Conservation (phyloP, 192 early-diverging fungal species). For the Mortierella hygrophila region DNA sequence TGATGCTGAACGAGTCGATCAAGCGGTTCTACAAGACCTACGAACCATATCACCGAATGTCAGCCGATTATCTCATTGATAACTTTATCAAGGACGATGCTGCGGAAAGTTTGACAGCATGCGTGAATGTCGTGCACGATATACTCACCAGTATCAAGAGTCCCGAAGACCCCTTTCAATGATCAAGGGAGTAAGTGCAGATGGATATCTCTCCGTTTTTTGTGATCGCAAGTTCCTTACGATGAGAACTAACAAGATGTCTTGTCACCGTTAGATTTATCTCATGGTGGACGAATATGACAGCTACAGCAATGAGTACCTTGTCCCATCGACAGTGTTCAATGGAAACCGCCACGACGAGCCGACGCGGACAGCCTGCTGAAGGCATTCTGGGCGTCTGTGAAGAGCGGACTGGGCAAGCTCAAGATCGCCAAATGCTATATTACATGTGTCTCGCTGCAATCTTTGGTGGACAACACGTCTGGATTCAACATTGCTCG, state of each 20-base stretch:
- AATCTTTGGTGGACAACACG: too few species aligned
- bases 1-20: slow-evolving; percentile 48
- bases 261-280: slow-evolving; percentile 48
- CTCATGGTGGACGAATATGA: slow-evolving; percentile 58
- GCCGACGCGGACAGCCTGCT: slow-evolving; percentile 24
- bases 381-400: slow-evolving; percentile 51
- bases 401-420: too few species aligned
- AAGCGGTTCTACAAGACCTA: slow-evolving; percentile 44
- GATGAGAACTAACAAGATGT: slow-evolving; percentile 1
- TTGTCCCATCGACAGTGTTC: slow-evolving; percentile 30
- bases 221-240: not conserved
- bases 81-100: slow-evolving; percentile 27
- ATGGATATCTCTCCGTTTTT: slow-evolving; percentile 7
- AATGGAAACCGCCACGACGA: slow-evolving; percentile 18
- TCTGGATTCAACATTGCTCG: too few species aligned
- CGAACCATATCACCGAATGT: slow-evolving; percentile 38
- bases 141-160: slow-evolving; percentile 18
- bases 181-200: slow-evolving; percentile 48
- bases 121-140: slow-evolving; percentile 35
- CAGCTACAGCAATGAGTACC: slow-evolving; percentile 52
- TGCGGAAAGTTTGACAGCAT: slow-evolving; percentile 9
- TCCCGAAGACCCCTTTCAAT: slow-evolving; percentile 51
- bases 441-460: too few species aligned
- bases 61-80: slow-evolving; percentile 26
- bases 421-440: too few species aligned